Conservation (phyloP, 352 stramenopile species). For the Phytophthora sp. region DNA sequence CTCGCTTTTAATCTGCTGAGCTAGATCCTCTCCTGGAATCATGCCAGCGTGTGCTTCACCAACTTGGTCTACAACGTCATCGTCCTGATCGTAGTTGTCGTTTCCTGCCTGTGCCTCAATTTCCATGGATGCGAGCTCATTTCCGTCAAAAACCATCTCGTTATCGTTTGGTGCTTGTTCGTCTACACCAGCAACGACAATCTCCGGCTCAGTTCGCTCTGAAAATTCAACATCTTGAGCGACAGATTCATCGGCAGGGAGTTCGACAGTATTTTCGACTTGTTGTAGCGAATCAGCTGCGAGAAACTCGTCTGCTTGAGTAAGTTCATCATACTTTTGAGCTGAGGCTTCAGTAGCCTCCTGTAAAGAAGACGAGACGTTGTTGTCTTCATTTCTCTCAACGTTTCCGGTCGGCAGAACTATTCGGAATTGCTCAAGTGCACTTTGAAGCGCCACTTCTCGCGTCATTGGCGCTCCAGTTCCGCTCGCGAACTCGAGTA, state of each 20-base stretch:
- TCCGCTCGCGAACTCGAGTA: slow-evolving; percentile 41
- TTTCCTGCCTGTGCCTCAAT: neutral
- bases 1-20: neutral
- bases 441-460: slow-evolving; percentile 37
- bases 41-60: neutral
- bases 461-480: slow-evolving; percentile 4
- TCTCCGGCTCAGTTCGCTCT: neutral
- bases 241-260: neutral
- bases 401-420: neutral
- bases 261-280: slow-evolving; percentile 1
- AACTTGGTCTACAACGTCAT: neutral
- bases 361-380: neutral
- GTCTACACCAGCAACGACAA: slow-evolving; percentile 5
- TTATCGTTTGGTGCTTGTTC: neutral
- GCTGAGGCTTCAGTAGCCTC: neutral
- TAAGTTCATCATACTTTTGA: neutral
- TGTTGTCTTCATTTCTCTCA: slow-evolving; percentile 12
- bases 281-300: neutral
- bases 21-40: neutral
- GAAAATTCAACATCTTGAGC: neutral
- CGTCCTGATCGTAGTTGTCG: slow-evolving; percentile 1
- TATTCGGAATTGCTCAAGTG: slow-evolving; percentile 38
- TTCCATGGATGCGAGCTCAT: neutral
- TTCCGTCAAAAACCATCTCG: neutral
- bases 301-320: neutral